These are phyloP conservation scores for Flaveria floridana DNA, from an alignment of 140 eudicot species.

Conservation along the genomic window DNA sequence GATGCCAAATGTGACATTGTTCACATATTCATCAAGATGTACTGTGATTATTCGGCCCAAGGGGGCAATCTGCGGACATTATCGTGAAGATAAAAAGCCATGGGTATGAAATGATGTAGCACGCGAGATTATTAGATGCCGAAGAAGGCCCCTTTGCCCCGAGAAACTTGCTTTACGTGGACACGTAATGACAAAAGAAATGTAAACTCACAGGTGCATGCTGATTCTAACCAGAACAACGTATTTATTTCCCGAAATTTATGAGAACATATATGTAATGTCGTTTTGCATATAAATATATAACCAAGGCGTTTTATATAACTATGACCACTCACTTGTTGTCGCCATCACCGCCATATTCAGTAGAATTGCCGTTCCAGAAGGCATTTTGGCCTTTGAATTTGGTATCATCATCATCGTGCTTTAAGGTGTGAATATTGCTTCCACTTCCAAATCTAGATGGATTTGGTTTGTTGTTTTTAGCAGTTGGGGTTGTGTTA, in stretches of 20 bases:
- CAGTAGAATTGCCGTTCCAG: conserved; percentile 92
- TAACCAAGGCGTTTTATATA: neutral
- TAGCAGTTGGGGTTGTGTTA: conserved; percentile 25
- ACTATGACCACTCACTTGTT: conserved; percentile 34
- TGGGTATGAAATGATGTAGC: conserved; percentile 26
- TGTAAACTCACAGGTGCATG: conserved; percentile 11
- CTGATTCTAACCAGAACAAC: conserved; percentile 13
- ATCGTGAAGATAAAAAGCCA: conserved; percentile 27
- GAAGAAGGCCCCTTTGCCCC: conserved; percentile 24
- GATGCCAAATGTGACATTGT: conserved; percentile 15
- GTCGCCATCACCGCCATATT: conserved; percentile 69
- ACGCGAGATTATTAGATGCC: conserved; percentile 22
- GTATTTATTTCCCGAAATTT: conserved; percentile 23
- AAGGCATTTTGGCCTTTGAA: conserved; percentile 64
- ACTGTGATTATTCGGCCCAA: conserved; percentile 31
- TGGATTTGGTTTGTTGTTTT: conserved; percentile 37
- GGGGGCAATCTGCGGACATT: conserved; percentile 31
- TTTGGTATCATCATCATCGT: conserved; percentile 65
- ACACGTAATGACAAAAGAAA: neutral
- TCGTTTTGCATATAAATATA: conserved; percentile 19
- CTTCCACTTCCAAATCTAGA: conserved; percentile 74
- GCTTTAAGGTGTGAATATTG: conserved; percentile 80
- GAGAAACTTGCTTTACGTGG: conserved; percentile 27
- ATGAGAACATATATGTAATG: conserved; percentile 16
- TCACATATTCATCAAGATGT: conserved; percentile 39